Evolutionary conservation across 139 green algal species (phyloP), one percentile per base, ranked within the genome.

Genomic region (Helicosporidium sp.): DNA sequence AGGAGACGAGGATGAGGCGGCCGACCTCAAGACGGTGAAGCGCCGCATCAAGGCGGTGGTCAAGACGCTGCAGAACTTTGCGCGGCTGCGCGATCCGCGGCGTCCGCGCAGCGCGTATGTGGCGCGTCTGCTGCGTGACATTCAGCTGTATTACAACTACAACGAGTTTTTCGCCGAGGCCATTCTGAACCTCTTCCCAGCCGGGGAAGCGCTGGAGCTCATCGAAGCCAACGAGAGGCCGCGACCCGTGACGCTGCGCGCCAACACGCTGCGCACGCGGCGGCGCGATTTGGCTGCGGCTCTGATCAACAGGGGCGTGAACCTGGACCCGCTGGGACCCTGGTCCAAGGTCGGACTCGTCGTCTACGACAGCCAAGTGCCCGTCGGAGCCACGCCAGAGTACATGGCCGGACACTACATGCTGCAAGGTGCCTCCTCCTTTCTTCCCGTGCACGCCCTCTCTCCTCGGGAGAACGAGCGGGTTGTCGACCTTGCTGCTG

Each of bases 341-440:
- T 98, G 89, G 89, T 88, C 73, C 43, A 98, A 98, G 69, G 83
- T 91, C 17, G 82, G 87, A 16, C 57, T 98, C 51, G 85, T 99
- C 35, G 85, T 99, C 54, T 97, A 96, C 50, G 89, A 95, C 36
- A 78, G 58, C 46, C 79, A 68, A 49, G 88, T 99, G 41, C 88
- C 90, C 5, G 77, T 99, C 27, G 90, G 90, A 1, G 90, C 90
- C n/a, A 99, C 90, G 2, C 90, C 90, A 3, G 90, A 99, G 74
- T 99, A 99, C 78, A 94, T 99, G 86, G 89, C 90, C 5, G 90
- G 90, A 0, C 87, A 97, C 64, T 99, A 99, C 77, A 99, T 97
- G 84, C 75, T 94, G 65, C 83, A 84, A 68, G 80, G 83, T 7
- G 83, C 83, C 2, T 84, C 82, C 31, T 95, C 85, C 40, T 96